These are phyloP conservation scores for Hypoxylon crocopeplum DNA, from an alignment of 495 filamentous ascomycete genomes.

Conservation along the genomic window DNA sequence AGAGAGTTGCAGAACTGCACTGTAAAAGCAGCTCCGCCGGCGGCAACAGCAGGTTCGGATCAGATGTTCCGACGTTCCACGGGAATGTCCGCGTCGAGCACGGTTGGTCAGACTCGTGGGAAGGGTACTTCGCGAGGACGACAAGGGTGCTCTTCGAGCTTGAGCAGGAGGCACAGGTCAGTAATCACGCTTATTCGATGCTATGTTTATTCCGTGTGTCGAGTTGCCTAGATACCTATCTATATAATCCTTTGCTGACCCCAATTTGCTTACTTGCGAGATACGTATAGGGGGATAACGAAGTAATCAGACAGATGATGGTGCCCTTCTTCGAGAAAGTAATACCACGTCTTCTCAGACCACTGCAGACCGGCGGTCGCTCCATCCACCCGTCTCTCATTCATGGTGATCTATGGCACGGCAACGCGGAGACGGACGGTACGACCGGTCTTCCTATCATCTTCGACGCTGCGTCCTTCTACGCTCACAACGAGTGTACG, in stretches of 20 bases:
- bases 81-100: conserved; percentile 27
- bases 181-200: too few species aligned
- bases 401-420: conserved; percentile 59
- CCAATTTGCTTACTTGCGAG: background rate
- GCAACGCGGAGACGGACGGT: conserved; percentile 47
- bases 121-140: conserved; percentile 25
- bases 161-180: conserved; percentile 16
- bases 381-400: conserved; percentile 51
- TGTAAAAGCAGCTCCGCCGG: background rate
- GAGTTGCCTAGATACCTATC: too few species aligned
- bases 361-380: conserved; percentile 50
- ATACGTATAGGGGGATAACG: conserved; percentile 15
- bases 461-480: conserved; percentile 55
- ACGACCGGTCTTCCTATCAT: conserved; percentile 44
- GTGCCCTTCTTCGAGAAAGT: conserved; percentile 42
- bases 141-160: conserved; percentile 19
- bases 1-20: conserved; percentile 18
- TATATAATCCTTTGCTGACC: background rate
- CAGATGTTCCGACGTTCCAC: conserved; percentile 21
- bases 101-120: conserved; percentile 22
- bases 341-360: conserved; percentile 48
- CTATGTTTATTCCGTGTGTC: background rate
- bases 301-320: conserved; percentile 23
- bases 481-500: conserved; percentile 58
- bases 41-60: conserved; percentile 10